phyloP scores from a whole-genome alignment of 805 yeast genomes.

The Candida dajiaensis region DNA sequence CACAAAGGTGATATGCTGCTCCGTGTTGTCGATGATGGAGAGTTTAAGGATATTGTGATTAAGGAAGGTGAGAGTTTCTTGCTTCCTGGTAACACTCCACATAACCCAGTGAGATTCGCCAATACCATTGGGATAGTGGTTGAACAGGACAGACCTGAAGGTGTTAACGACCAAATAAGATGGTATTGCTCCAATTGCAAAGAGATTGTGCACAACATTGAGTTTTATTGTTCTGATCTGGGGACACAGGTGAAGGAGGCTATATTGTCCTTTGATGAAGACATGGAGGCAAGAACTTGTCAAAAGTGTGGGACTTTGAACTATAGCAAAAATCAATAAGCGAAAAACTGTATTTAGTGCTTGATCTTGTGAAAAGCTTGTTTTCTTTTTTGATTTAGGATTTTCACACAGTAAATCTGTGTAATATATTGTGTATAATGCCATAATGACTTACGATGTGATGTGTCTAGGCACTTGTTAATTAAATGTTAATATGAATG shows the following conservation, averaged over 20 bases:
- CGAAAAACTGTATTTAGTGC: not conserved
- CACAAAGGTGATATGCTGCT: conserved; percentile 82
- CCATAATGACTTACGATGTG: too few species aligned
- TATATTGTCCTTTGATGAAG: conserved; percentile 62
- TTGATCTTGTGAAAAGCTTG: too few species aligned
- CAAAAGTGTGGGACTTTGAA: conserved; percentile 66
- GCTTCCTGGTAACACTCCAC: conserved; percentile 81
- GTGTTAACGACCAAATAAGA: conserved; percentile 63
- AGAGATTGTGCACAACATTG: conserved; percentile 58
- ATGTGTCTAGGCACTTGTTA: too few species aligned
- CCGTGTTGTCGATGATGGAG: conserved; percentile 75
- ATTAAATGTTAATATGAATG: too few species aligned
- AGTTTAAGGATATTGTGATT: conserved; percentile 68
- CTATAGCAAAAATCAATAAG: conserved; percentile 51
- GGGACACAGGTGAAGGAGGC: conserved; percentile 90
- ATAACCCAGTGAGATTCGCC: conserved; percentile 81
- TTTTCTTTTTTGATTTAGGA: too few species aligned
- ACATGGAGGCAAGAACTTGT: conserved; percentile 64
- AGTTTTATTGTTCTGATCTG: conserved; percentile 71
- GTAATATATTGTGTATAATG: too few species aligned
- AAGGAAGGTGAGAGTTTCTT: conserved; percentile 85
- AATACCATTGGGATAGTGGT: conserved; percentile 86
- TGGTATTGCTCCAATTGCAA: conserved; percentile 82
- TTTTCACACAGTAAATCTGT: too few species aligned
- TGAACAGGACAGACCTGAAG: conserved; percentile 84